Conservation (phyloP, 192 early-diverging fungal species). For the Coemansia sp. region DNA sequence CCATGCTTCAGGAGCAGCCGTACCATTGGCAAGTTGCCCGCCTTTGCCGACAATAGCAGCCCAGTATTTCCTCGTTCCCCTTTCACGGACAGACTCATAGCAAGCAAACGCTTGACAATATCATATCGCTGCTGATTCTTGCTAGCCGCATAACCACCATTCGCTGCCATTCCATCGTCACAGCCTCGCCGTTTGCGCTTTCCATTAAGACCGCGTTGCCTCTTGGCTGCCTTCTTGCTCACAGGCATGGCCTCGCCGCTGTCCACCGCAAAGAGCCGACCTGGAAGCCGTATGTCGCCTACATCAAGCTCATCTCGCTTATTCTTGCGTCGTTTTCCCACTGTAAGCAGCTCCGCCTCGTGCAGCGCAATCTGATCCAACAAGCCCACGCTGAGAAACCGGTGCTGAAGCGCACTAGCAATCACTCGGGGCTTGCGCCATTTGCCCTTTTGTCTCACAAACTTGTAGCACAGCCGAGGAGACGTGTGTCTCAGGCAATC, state of each 20-base stretch:
- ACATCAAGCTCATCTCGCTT: not conserved
- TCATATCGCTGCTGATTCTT: conserved; percentile 33
- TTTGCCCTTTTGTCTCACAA: conserved; percentile 24
- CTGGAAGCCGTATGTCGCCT: conserved; percentile 23
- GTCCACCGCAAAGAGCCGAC: conserved; percentile 19
- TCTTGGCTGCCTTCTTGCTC: conserved; percentile 3
- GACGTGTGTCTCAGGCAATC: conserved; percentile 19
- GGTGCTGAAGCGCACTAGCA: conserved; percentile 12
- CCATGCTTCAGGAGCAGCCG: conserved; percentile 36
- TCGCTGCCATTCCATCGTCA: not conserved
- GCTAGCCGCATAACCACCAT: too few relatives aligned
- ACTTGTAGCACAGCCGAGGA: conserved; percentile 32
- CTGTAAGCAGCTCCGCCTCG: conserved; percentile 13
- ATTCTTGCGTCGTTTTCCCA: not conserved
- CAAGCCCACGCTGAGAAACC: conserved; percentile 30
- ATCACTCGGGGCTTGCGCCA: conserved; percentile 30
- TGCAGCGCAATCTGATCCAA: conserved; percentile 32
- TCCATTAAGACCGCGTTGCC: too few relatives aligned
- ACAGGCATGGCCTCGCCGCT: conserved; percentile 7
- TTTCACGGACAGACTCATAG: conserved; percentile 23
- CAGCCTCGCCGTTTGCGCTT: conserved; percentile 12
- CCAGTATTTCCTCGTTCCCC: conserved; percentile 24
- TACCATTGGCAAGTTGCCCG: conserved; percentile 37
- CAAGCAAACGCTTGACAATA: conserved; percentile 24
- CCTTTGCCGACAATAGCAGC: conserved; percentile 35